Conservation (phyloP, 2,329 filamentous ascomycete species). For the Trichoderma aggressivum region DNA sequence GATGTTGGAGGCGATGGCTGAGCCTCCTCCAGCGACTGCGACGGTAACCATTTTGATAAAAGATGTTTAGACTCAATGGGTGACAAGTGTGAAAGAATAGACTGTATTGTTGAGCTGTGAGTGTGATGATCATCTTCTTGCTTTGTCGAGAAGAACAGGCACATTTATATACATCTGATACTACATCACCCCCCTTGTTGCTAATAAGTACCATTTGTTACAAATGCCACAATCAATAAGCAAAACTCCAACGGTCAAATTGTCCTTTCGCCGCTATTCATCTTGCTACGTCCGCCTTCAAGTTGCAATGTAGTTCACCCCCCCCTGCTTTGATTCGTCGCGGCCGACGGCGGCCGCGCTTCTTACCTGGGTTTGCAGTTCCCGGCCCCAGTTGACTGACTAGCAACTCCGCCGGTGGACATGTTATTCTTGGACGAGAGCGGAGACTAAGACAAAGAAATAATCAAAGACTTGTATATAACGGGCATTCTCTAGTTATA, state of each 20-base stretch:
- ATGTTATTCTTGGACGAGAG: neutral
- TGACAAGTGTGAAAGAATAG: neutral
- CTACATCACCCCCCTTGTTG: neutral
- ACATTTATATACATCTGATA: neutral
- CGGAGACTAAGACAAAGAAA: no score
- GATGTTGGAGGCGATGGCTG: constrained; percentile 14
- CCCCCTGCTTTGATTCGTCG: neutral
- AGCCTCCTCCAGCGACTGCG: constrained; percentile 10
- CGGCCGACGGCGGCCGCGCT: neutral
- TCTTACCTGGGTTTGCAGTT: neutral
- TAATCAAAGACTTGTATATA: neutral
- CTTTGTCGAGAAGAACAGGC: neutral
- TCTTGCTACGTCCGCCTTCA: neutral
- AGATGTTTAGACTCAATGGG: neutral
- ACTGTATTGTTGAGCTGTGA: neutral
- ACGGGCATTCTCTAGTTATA: neutral
- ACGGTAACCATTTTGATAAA: constrained; percentile 15
- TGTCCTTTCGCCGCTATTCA: no score
- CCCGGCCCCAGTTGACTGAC: neutral
- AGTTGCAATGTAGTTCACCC: neutral
- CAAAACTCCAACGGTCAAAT: neutral
- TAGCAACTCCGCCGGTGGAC: neutral
- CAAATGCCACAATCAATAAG: neutral
- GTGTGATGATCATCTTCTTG: neutral
- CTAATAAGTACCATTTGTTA: neutral